phyloP scores from a whole-genome alignment of 2,329 filamentous ascomycete species.

The Penicillium italicum region DNA sequence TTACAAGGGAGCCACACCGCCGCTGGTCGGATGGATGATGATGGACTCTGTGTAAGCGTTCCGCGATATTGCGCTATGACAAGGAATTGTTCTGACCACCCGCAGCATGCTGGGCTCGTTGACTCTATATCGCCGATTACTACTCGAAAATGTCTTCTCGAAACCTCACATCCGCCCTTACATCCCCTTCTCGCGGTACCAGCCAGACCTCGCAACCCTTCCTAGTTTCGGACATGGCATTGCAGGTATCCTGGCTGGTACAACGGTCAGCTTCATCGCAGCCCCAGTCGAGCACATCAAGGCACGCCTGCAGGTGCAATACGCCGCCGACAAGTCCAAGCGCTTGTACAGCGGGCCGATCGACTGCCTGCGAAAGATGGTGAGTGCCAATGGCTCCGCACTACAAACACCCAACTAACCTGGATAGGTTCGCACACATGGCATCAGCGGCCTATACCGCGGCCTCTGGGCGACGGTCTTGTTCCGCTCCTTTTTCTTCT shows the following conservation, averaged over 20 bases:
- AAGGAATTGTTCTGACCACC: not conserved
- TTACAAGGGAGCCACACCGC: slow-evolving; percentile 92
- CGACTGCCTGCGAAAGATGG: slow-evolving; percentile 69
- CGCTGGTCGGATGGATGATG: slow-evolving; percentile 95
- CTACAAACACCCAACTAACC: not conserved
- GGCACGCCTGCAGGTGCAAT: slow-evolving; percentile 90
- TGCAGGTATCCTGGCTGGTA: slow-evolving; percentile 80
- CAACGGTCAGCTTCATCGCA: slow-evolving; percentile 87
- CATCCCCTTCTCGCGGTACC: slow-evolving; percentile 36
- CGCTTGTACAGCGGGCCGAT: slow-evolving; percentile 81
- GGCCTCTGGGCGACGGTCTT: slow-evolving; percentile 80
- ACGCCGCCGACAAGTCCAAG: slow-evolving; percentile 72
- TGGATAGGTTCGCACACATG: slow-evolving; percentile 56
- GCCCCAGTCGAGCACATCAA: slow-evolving; percentile 95
- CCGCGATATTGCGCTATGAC: too few relatives aligned
- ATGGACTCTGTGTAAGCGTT: slow-evolving; percentile 70
- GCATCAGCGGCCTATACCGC: slow-evolving; percentile 76
- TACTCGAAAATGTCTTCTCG: slow-evolving; percentile 74
- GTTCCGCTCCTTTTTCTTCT: slow-evolving; percentile 93
- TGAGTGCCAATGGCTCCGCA: slow-evolving; percentile 26
- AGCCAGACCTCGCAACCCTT: slow-evolving; percentile 50
- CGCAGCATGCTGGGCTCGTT: slow-evolving; percentile 79
- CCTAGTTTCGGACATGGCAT: slow-evolving; percentile 79
- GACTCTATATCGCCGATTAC: slow-evolving; percentile 79
- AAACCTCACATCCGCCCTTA: slow-evolving; percentile 46